These are phyloP conservation scores for Pyracantha coccinea DNA, from an alignment of 331 rosid genomes.

Conservation along the genomic window DNA sequence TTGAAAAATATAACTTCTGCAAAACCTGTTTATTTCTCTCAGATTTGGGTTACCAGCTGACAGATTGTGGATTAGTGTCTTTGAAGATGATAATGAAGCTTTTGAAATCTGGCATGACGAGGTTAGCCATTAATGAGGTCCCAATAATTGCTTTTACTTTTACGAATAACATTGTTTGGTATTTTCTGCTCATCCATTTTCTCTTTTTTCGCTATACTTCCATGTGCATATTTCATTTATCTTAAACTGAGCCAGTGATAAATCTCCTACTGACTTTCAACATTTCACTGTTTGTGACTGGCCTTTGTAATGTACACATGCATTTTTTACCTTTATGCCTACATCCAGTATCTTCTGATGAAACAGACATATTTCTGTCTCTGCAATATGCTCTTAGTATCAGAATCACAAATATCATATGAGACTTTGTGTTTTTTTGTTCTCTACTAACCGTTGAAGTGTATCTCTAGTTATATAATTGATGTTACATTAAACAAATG, in stretches of 20 bases:
- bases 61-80: conserved; percentile 78
- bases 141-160: conserved; percentile 13
- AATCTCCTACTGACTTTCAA: neutral
- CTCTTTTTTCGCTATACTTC: neutral
- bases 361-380: neutral
- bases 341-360: neutral
- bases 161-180: too few relatives aligned
- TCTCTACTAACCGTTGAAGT: neutral
- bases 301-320: neutral
- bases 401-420: neutral
- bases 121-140: conserved; percentile 29
- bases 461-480: neutral
- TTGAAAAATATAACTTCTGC: neutral
- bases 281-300: neutral
- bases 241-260: neutral
- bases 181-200: neutral
- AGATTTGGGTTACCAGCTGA: conserved; percentile 72
- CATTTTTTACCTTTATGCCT: neutral
- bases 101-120: conserved; percentile 65
- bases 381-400: neutral
- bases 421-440: neutral
- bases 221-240: neutral
- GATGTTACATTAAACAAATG: neutral
- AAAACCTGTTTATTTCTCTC: conserved; percentile 15
- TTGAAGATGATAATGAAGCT: conserved; percentile 74